Conservation (phyloP, 352 stramenopile species). For the Pythium pyrilobum region DNA sequence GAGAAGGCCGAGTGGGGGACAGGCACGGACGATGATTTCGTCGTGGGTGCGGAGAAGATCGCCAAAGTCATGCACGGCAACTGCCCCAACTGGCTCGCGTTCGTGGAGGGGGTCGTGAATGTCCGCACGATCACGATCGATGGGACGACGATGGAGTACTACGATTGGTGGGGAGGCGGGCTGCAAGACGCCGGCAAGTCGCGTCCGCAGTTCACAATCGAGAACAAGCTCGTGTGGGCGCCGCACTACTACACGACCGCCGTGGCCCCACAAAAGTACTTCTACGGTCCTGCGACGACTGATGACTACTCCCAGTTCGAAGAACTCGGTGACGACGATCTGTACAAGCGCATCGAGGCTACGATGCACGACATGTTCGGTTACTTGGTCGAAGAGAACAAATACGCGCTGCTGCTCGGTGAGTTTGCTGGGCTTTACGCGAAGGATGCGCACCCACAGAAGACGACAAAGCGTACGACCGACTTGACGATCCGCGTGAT, state of each 20-base stretch:
- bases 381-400: constrained; percentile 47
- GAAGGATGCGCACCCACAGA: constrained; percentile 56
- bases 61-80: constrained; percentile 69
- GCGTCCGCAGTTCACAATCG: constrained; percentile 44
- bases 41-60: constrained; percentile 60
- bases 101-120: constrained; percentile 66
- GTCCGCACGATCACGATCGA: constrained; percentile 44
- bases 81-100: constrained; percentile 71
- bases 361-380: constrained; percentile 82
- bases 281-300: constrained; percentile 55
- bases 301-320: constrained; percentile 51
- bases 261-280: constrained; percentile 65
- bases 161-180: constrained; percentile 78
- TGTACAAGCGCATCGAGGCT: constrained; percentile 34
- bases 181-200: constrained; percentile 47
- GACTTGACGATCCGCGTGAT: constrained; percentile 68
- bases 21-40: constrained; percentile 58
- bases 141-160: constrained; percentile 48
- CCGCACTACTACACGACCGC: constrained; percentile 83
- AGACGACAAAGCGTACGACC: constrained; percentile 69
- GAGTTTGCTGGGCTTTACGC: constrained; percentile 73
- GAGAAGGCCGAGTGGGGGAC: constrained; percentile 63
- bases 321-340: constrained; percentile 50
- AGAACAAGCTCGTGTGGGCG: constrained; percentile 78
- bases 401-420: constrained; percentile 51